These are phyloP conservation scores for Scheffersomyces stambukii DNA, from an alignment of 1,139 yeast species.

Conservation along the genomic window DNA sequence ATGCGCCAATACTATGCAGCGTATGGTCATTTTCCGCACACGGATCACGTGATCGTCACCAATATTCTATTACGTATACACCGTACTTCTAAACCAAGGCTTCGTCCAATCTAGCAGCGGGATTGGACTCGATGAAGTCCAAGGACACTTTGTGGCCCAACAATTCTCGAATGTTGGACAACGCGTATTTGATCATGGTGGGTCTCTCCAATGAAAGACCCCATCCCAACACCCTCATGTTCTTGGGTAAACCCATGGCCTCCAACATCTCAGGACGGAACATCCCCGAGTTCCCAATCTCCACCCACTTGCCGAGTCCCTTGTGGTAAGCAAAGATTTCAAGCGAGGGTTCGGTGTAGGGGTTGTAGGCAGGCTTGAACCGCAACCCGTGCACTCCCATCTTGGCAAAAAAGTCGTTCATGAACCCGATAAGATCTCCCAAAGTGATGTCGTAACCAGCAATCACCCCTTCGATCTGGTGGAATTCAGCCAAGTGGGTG, in stretches of 20 bases:
- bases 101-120: slow-evolving; percentile 93
- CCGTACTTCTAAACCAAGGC: too few species aligned
- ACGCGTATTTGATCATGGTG: slow-evolving; percentile 97
- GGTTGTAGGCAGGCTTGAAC: slow-evolving; percentile 98
- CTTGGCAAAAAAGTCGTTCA: slow-evolving; percentile 94
- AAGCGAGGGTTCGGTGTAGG: slow-evolving; percentile 98
- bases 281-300: slow-evolving; percentile 99
- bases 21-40: too few species aligned
- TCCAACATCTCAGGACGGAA: slow-evolving; percentile 99
- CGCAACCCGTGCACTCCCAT: slow-evolving; percentile 96
- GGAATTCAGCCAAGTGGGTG: slow-evolving; percentile 99
- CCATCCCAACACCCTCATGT: slow-evolving; percentile 94
- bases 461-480: slow-evolving; percentile 98
- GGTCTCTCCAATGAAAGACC: slow-evolving; percentile 98
- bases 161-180: slow-evolving; percentile 89
- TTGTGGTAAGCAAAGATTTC: slow-evolving; percentile 97
- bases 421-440: slow-evolving; percentile 96
- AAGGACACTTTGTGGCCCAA: slow-evolving; percentile 91
- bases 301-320: slow-evolving; percentile 96
- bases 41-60: too few species aligned
- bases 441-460: slow-evolving; percentile 94
- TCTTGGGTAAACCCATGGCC: slow-evolving; percentile 95
- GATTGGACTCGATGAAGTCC: slow-evolving; percentile 91
- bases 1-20: too few species aligned
- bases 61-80: too few species aligned